Evolutionary conservation across 495 filamentous ascomycete genomes (phyloP), one percentile per base, ranked within the genome.

Genomic region (Neurospora sp.): DNA sequence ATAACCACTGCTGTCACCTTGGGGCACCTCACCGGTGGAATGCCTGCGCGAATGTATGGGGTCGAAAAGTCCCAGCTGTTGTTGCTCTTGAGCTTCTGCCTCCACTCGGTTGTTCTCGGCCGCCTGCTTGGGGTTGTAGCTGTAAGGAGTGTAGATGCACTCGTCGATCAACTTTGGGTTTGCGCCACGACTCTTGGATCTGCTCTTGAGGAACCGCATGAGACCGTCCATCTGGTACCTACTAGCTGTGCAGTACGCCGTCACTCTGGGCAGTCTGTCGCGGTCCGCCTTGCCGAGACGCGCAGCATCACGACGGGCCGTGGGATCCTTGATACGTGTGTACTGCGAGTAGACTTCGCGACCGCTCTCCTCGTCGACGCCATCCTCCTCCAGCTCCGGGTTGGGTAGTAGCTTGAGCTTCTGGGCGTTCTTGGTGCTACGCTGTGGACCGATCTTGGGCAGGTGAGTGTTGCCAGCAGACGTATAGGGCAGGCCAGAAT

Each of bases 301-400:
- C 41, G 96, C 96, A 35, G 96, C 96, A 86, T 98, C 96, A 74
- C 96, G 89, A 70, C 96, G 85, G 14, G 96, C 95, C 1, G 93
- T 96, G 3, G 94, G 94, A 79, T 99, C 96, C 81, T 98, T 98
- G 82, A 99, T 98, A 41, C 96, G 90, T 11, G 88, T 83, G 87
- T 97, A 87, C 81, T 99, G 96, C 16, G 93, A 93, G 82, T 99
- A 99, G 16, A 99, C 96, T 81, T 99, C 96, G 71, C 96, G 87
- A 22, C 95, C 94, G 76, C 92, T 93, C 79, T 99, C 96, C 76
- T 96, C 94, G 73, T 96, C 94, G 4, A 84, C 83, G 1, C 82
- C 87, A 61, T 93, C 92, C 38, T 93, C 93, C 3, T 89, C 90
- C 11, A 92, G 88, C 53, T 95, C 93, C 2, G 96, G 94, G 77